These are phyloP conservation scores for Pseudopithomyces chartarum DNA, from an alignment of 2,329 filamentous ascomycete genomes.

Conservation along the genomic window DNA sequence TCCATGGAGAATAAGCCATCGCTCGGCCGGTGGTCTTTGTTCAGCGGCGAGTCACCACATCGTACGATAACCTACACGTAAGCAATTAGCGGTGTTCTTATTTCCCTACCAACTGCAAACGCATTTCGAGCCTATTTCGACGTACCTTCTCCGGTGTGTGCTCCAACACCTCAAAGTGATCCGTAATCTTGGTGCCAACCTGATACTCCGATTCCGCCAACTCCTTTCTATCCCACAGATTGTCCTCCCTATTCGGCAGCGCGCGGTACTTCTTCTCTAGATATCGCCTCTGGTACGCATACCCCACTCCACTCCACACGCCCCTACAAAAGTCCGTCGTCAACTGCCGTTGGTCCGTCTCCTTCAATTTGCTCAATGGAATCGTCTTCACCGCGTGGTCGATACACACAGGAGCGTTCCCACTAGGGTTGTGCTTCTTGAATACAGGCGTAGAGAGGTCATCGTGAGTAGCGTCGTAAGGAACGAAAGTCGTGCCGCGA, in stretches of 20 bases:
- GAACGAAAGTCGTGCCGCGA: constrained; percentile 43
- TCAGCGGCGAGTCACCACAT: constrained; percentile 45
- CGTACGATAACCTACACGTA: constrained; percentile 41
- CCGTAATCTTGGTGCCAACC: constrained; percentile 44
- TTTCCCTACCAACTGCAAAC: not conserved
- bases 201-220: constrained; percentile 38
- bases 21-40: constrained; percentile 31
- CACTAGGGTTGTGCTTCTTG: constrained; percentile 36
- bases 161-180: constrained; percentile 50
- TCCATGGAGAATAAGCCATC: constrained; percentile 48
- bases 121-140: not conserved
- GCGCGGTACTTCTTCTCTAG: constrained; percentile 43
- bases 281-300: constrained; percentile 40
- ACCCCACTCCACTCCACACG: constrained; percentile 45
- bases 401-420: constrained; percentile 41
- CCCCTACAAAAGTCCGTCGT: constrained; percentile 46
- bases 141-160: constrained; percentile 42
- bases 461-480: constrained; percentile 35
- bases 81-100: constrained; percentile 11
- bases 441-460: constrained; percentile 30
- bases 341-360: constrained; percentile 32
- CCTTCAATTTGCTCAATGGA: constrained; percentile 40
- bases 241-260: constrained; percentile 33
- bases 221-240: constrained; percentile 44
- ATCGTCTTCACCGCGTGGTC: constrained; percentile 45